Evolutionary conservation across 2,329 filamentous ascomycete genomes (phyloP).

Genomic region (Neonectria hederae): DNA sequence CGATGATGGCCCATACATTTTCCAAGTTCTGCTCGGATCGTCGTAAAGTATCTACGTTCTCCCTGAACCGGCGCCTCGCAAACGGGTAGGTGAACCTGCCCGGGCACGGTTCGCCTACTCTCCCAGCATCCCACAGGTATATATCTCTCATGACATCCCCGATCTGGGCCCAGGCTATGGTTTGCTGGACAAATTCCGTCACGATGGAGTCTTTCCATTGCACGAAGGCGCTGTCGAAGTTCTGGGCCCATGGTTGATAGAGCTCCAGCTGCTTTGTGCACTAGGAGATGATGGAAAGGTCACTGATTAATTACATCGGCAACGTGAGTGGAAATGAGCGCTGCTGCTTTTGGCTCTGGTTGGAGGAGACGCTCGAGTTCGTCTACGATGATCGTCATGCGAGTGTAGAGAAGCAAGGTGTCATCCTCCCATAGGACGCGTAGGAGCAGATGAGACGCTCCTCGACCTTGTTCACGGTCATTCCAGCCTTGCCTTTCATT

Average conservation of each 20-base stretch:
- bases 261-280: constrained; percentile 55
- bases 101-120: constrained; percentile 46
- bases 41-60: constrained; percentile 55
- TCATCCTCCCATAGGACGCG: constrained; percentile 50
- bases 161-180: constrained; percentile 22
- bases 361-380: constrained; percentile 58
- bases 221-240: constrained; percentile 47
- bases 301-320: constrained; percentile 53
- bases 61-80: constrained; percentile 56
- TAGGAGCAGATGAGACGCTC: constrained; percentile 50
- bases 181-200: constrained; percentile 36
- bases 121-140: constrained; percentile 21
- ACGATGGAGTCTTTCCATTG: constrained; percentile 40
- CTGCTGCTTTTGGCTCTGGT: constrained; percentile 46
- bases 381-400: constrained; percentile 53
- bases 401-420: constrained; percentile 42
- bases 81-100: constrained; percentile 55
- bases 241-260: constrained; percentile 59
- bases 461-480: constrained; percentile 35
- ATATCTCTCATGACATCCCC: constrained; percentile 24
- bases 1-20: constrained; percentile 20
- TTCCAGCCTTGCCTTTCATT: constrained; percentile 14
- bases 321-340: constrained; percentile 51
- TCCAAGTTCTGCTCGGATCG: constrained; percentile 56
- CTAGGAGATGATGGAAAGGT: constrained; percentile 57